phyloP scores from a whole-genome alignment of 129 eudicot species.

The Tagetes patula region DNA sequence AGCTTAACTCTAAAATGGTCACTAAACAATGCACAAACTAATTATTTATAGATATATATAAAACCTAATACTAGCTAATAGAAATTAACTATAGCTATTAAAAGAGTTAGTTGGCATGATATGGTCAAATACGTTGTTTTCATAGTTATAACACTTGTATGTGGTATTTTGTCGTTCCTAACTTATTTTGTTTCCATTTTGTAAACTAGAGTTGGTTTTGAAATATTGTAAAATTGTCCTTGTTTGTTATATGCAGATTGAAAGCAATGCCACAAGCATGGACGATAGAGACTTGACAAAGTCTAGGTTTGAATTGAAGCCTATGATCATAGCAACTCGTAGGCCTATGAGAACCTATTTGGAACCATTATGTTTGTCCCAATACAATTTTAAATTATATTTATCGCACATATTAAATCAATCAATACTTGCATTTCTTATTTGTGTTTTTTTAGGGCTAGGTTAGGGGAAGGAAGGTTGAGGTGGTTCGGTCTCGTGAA shows the following conservation, averaged over 20 bases:
- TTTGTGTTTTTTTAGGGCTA: too few relatives aligned
- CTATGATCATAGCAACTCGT: conserved; percentile 19
- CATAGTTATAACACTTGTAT: background rate
- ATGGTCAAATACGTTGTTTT: background rate
- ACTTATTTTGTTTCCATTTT: background rate
- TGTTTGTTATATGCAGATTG: conserved; percentile 28
- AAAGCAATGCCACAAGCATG: conserved; percentile 35
- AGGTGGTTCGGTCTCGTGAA: too few relatives aligned
- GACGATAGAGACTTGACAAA: conserved; percentile 39
- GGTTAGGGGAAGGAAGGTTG: too few relatives aligned
- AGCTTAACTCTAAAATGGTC: too few relatives aligned
- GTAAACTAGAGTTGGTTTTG: background rate
- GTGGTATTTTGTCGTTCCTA: background rate
- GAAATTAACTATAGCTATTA: too few relatives aligned
- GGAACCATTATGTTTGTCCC: conserved; percentile 23
- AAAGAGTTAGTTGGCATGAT: too few relatives aligned
- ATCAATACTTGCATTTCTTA: background rate
- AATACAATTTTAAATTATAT: background rate
- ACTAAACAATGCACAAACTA: too few relatives aligned
- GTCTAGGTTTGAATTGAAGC: conserved; percentile 20
- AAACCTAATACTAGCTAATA: too few relatives aligned
- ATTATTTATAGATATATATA: too few relatives aligned
- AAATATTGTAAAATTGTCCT: conserved; percentile 17
- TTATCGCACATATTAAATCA: background rate
- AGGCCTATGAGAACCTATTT: conserved; percentile 25